These are phyloP conservation scores for Turnera subulata DNA, from an alignment of 345 rosid genomes.

Conservation along the genomic window DNA sequence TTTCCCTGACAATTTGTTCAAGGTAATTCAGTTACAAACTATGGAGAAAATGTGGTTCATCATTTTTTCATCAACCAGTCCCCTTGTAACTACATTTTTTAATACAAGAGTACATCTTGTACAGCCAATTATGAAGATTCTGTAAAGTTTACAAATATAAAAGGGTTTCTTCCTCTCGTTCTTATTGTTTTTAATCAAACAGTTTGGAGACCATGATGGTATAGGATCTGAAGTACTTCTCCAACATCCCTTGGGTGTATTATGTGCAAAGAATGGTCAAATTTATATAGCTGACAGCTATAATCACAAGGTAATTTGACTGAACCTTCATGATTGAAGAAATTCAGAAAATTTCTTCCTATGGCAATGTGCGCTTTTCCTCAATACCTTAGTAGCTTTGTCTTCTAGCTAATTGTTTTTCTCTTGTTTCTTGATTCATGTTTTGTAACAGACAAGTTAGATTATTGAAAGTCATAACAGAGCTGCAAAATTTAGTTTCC, in stretches of 20 bases:
- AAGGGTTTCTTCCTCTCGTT: slow-evolving; percentile 3
- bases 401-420: neutral
- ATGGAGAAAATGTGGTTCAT: neutral
- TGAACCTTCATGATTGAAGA: neutral
- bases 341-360: no score
- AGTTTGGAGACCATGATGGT: slow-evolving; percentile 96
- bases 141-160: no score
- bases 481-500: no score
- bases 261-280: slow-evolving; percentile 64
- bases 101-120: no score
- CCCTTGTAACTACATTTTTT: no score
- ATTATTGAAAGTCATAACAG: no score
- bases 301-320: slow-evolving; percentile 69
- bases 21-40: slow-evolving; percentile 37
- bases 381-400: neutral
- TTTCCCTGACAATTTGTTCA: slow-evolving; percentile 80
- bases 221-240: slow-evolving; percentile 85
- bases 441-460: no score
- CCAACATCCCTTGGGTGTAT: slow-evolving; percentile 90
- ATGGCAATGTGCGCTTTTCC: no score
- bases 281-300: slow-evolving; percentile 86
- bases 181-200: slow-evolving; percentile 17
- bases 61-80: no score
- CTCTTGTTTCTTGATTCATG: no score
- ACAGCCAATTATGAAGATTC: no score